Base-by-base conservation (phyloP, 164 flowering plant species). In the Warburgia ugandensis region DNA sequence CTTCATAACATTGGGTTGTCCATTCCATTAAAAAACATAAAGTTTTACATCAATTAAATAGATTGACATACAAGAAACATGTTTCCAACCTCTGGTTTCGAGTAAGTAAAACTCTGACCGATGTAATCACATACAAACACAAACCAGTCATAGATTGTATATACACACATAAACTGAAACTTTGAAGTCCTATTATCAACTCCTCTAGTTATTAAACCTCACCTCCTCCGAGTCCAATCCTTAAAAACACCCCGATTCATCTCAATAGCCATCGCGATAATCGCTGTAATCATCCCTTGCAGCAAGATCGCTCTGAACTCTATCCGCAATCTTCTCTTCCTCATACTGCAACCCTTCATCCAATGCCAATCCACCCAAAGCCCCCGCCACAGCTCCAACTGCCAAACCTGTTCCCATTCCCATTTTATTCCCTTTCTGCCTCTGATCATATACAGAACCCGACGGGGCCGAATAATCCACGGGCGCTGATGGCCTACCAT, bases 301-400 rank as follows among this genome's bases (percentile, higher is more conserved):
- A 11, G 66, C 57, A 39, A 64, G 6, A 21, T 78, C 75, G 33
- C 52, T 65, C 59, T 78, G 77, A 19, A 64, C 83, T 54, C 73
- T 70, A 32, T 78, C 83, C 1, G 78, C 73, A 29, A 66, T 60
- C 72, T 77, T 80, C n/a, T 77, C 84, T 38, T 81, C 89, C 41
- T 72, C 82, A 43, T 79, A 76, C 63, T 78, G 77, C 59, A 73
- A 32, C 6, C 96, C 89, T 58, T 86, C 95, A 2, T 77, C 86
- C 71, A 86, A 54, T 1, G 83, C 73, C 33, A 86, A 50, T 8
- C 83, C 89, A 20, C 80, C 83, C 25, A 86, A 23, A 4, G 66
- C 68, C 14, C 83, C 96, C 0, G 86, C 80, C 19, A 75, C 76
- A 0, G 78, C 89, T 35, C 91, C 91, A 0, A 77, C 78, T 5